Evolutionary conservation across 176 grass and related monocot genomes (phyloP), one percentile per base, ranked within the genome.

Genomic region (Cymbopogon citratus): DNA sequence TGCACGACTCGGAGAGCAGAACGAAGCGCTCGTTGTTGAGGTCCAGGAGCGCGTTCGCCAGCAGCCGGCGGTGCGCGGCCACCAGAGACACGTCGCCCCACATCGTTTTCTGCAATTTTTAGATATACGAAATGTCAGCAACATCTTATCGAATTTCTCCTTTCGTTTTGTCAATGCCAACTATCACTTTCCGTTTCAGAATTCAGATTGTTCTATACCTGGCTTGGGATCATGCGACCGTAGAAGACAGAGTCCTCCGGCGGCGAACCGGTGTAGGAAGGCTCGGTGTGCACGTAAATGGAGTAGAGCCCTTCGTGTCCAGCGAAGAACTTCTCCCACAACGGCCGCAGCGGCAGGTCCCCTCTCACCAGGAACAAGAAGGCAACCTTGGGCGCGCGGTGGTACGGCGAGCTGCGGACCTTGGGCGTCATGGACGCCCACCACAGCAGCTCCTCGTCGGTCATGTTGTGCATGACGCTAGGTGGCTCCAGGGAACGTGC

Each of bases 311-410:
- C 92, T 40, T 94, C 7, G 63, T 92, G 40, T 0, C 94, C 92
- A 1, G 87, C 24, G 74, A 97, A 94, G 87, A 92, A 97, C 66
- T 85, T 84, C 48, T 97, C 94, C 94, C 94, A 97, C 13, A 92
- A 25, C 16, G 85, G 91, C 26, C 91, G 87, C 15, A 97, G 38
- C 5, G 83, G 94, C 43, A 94, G 57, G 28, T 75, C 45, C 10
- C 89, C 85, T 74, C 74, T 87, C 11, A 69, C 85, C 36, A 94
- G 85, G 86, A 97, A 97, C 83, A 97, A 2, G 83, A 97, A 97
- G 12, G 94, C 91, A 3, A 94, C 71, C 85, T 94, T 97, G 9
- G 84, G 85, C 72, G 72, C 75, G 75, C 57, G 71, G 7, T 43
- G 60, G 82, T 79, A 83, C 51, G 83, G 78, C 56, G 61, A 44